phyloP scores from a whole-genome alignment of 257 asterid species.

The Jaltomata sinuosa region DNA sequence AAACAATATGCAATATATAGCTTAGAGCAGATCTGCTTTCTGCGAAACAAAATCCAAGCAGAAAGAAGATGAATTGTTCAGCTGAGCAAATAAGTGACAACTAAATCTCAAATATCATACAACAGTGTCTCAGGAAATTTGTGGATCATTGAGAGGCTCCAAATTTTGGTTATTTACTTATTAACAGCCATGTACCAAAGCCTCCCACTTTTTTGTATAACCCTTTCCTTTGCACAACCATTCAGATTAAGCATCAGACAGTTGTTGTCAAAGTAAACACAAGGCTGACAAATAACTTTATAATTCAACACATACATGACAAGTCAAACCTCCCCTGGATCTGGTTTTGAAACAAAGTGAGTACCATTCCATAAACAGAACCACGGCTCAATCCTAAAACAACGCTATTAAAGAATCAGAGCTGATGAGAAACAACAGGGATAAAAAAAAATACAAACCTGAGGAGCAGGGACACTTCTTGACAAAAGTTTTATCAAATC shows the following conservation, averaged over 20 bases:
- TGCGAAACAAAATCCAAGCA: background rate
- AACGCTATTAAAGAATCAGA: background rate
- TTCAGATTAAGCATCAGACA: background rate
- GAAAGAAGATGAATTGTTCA: background rate
- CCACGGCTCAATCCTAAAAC: background rate
- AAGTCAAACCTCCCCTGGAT: background rate
- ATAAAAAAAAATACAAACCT: slow-evolving; percentile 30
- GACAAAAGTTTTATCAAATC: slow-evolving; percentile 88
- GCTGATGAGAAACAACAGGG: background rate
- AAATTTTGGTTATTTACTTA: background rate
- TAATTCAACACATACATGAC: background rate
- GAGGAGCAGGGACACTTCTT: slow-evolving; percentile 95
- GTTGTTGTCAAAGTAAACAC: background rate
- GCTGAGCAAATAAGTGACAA: background rate
- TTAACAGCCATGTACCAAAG: background rate
- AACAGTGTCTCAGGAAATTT: background rate
- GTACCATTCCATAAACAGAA: background rate
- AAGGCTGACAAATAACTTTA: background rate
- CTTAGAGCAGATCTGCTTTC: background rate
- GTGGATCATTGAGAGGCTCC: background rate
- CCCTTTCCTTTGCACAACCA: background rate
- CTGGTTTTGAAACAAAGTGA: background rate
- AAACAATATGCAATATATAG: background rate
- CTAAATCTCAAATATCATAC: background rate
- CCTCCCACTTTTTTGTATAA: background rate